Evolutionary conservation across 805 yeast species (phyloP).

Genomic region (Wickerhamiella slavikovae): DNA sequence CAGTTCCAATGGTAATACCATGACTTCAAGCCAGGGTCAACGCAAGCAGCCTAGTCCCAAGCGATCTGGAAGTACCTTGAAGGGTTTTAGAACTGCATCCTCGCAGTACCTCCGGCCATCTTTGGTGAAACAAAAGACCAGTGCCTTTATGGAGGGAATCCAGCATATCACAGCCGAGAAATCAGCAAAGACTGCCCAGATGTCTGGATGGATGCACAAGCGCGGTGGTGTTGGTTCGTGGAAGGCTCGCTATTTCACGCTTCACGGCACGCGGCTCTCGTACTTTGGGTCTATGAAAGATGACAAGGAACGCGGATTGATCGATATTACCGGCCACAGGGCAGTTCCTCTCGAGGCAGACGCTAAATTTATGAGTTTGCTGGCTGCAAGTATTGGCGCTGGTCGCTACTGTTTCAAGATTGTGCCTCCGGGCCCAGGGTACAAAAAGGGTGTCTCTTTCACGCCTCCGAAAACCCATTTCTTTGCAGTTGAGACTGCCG

Average conservation of each 20-base stretch:
- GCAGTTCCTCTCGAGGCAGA: conserved; percentile 59
- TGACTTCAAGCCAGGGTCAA: background rate
- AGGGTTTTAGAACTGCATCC: conserved; percentile 32
- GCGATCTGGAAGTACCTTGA: conserved; percentile 17
- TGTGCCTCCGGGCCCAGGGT: conserved; percentile 95
- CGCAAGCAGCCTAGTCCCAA: conserved; percentile 1
- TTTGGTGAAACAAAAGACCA: conserved; percentile 18
- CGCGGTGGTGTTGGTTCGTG: conserved; percentile 80
- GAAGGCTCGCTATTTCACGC: conserved; percentile 68
- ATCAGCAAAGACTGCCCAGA: conserved; percentile 53
- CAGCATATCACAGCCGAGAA: conserved; percentile 53
- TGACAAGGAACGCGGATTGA: conserved; percentile 70
- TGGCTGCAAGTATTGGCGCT: conserved; percentile 83
- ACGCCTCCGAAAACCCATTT: conserved; percentile 92
- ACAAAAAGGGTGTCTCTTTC: conserved; percentile 81
- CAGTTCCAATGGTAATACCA: background rate
- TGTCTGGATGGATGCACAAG: conserved; percentile 92
- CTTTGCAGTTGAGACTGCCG: conserved; percentile 81
- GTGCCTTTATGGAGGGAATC: conserved; percentile 54
- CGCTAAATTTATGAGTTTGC: conserved; percentile 65
- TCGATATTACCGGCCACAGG: conserved; percentile 87
- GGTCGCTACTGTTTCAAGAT: conserved; percentile 87
- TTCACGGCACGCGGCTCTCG: conserved; percentile 84
- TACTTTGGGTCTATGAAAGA: conserved; percentile 67
- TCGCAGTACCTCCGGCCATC: conserved; percentile 23